phyloP scores from a whole-genome alignment of 305 asterid genomes.

The Caryopteris hybrid region DNA sequence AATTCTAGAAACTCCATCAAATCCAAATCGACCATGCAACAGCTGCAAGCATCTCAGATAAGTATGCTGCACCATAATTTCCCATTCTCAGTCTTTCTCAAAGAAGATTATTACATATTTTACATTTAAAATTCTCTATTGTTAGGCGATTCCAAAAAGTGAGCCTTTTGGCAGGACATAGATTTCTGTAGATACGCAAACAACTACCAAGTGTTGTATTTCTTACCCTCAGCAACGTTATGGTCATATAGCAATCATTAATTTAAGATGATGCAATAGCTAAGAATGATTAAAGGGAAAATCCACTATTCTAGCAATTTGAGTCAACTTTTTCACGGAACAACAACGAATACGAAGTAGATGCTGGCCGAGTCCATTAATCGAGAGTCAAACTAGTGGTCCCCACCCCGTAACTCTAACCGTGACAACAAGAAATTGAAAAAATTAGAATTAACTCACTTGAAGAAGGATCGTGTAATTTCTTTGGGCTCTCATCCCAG shows the following conservation, averaged over 20 bases:
- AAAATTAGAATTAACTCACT: conserved; percentile 24
- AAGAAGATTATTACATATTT: background rate
- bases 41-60: background rate
- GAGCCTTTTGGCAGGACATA: background rate
- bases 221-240: background rate
- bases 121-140: background rate
- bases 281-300: no score
- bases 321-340: background rate
- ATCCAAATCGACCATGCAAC: background rate
- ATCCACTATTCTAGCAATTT: background rate
- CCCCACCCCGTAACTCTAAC: background rate
- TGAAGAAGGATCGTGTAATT: conserved; percentile 15
- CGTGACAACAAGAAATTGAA: background rate
- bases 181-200: background rate
- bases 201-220: background rate
- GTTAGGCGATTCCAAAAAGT: background rate
- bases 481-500: conserved; percentile 26
- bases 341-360: background rate
- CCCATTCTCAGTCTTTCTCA: background rate
- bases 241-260: background rate
- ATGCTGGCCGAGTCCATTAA: background rate
- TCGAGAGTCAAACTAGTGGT: no score
- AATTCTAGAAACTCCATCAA: background rate
- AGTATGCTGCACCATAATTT: background rate
- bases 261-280: background rate